A percentile compares a stretch with the other conserved stretches of the same genome.
These are phyloP conservation scores for Pisolithus thermaeus DNA, from an alignment of 1,284 basidiomycete genomes.

Conservation along the genomic window DNA sequence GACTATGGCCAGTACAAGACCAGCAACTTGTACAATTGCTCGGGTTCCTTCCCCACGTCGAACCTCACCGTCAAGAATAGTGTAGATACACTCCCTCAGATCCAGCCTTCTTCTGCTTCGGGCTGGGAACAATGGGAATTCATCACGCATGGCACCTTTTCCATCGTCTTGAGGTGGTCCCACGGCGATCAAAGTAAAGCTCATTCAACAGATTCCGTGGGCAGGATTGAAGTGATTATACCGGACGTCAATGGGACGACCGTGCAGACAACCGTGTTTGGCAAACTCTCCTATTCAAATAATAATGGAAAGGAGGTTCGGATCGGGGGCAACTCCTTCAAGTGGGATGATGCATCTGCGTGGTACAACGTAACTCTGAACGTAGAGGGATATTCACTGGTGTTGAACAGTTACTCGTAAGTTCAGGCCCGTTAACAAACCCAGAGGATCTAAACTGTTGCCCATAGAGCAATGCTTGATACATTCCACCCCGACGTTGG, in stretches of 20 bases:
- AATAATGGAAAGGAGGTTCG: slow-evolving; percentile 1
- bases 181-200: slow-evolving; percentile 6
- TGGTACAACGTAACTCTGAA: slow-evolving; percentile 10
- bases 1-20: slow-evolving; percentile 10
- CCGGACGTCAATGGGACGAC: slow-evolving; percentile 4
- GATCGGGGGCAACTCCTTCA: slow-evolving; percentile 3
- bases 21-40: slow-evolving; percentile 10
- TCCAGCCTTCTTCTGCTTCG: neutral
- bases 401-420: slow-evolving; percentile 11
- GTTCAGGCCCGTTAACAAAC: neutral
- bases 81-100: slow-evolving; percentile 12
- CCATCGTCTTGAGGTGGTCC: slow-evolving; percentile 6
- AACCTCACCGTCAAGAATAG: slow-evolving; percentile 8
- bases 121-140: slow-evolving; percentile 10
- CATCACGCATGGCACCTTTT: slow-evolving; percentile 6
- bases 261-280: neutral
- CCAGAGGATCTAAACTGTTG: neutral
- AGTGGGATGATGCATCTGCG: slow-evolving; percentile 4
- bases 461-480: slow-evolving; percentile 6
- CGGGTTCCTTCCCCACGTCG: slow-evolving; percentile 2
- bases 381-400: slow-evolving; percentile 5
- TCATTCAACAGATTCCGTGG: neutral
- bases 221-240: slow-evolving; percentile 5
- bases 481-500: slow-evolving; percentile 14
- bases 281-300: slow-evolving; percentile 1